phyloP scores from a whole-genome alignment of 1,284 basidiomycete species.

The Mrakiaceae sp. region DNA sequence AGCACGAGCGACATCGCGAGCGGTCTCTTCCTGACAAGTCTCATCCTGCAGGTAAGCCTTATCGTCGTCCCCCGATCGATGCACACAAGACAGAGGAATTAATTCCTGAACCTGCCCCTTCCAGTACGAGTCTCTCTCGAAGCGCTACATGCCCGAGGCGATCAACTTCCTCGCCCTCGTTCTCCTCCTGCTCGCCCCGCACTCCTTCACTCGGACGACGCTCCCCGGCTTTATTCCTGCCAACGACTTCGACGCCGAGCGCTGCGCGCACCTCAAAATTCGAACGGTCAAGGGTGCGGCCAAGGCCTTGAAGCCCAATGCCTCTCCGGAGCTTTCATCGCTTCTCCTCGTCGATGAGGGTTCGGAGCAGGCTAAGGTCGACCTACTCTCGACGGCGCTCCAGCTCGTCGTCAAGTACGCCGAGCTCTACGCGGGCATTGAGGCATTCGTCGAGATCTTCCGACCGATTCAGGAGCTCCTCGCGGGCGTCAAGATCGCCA shows the following conservation, averaged over 20 bases:
- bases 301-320: slow-evolving; percentile 37
- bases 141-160: slow-evolving; percentile 80
- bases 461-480: slow-evolving; percentile 53
- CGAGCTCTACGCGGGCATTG: slow-evolving; percentile 60
- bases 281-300: slow-evolving; percentile 37
- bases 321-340: slow-evolving; percentile 40
- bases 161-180: slow-evolving; percentile 68
- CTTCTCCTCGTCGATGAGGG: slow-evolving; percentile 35
- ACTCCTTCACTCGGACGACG: slow-evolving; percentile 40
- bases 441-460: slow-evolving; percentile 76
- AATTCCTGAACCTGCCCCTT: slow-evolving; percentile 23
- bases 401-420: slow-evolving; percentile 55
- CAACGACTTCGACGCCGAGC: slow-evolving; percentile 50
- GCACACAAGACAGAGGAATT: too few species aligned
- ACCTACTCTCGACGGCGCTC: slow-evolving; percentile 52
- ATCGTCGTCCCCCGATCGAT: neutral
- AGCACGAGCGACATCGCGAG: slow-evolving; percentile 62
- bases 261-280: slow-evolving; percentile 20
- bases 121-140: slow-evolving; percentile 74
- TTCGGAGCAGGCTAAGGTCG: slow-evolving; percentile 53
- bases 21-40: slow-evolving; percentile 77
- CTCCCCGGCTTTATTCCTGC: slow-evolving; percentile 57
- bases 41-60: slow-evolving; percentile 45
- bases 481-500: slow-evolving; percentile 42
- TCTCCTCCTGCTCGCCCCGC: slow-evolving; percentile 60